These are phyloP conservation scores for Rasamsonia emersonii DNA, from an alignment of 2,329 filamentous ascomycete species.

Conservation along the genomic window DNA sequence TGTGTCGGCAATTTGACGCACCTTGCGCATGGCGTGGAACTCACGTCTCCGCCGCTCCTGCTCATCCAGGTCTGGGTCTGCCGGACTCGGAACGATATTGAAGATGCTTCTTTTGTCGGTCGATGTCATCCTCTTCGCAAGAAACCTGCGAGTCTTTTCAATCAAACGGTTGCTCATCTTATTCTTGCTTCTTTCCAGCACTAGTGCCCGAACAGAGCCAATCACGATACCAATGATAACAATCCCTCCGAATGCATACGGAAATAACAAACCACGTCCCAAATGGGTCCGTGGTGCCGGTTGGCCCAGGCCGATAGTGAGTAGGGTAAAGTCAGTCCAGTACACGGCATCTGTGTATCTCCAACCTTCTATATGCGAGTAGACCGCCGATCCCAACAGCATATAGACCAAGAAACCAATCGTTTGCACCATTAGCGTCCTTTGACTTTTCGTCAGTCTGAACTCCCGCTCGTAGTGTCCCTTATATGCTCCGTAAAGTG, in stretches of 20 bases:
- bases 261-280: conserved; percentile 25
- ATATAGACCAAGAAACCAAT: conserved; percentile 34
- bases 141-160: conserved; percentile 22
- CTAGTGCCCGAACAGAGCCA: conserved; percentile 26
- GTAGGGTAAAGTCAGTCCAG: conserved; percentile 26
- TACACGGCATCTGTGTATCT: conserved; percentile 26
- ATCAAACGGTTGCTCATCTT: conserved; percentile 27
- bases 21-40: conserved; percentile 39
- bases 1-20: conserved; percentile 32
- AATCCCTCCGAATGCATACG: conserved; percentile 27
- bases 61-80: conserved; percentile 9
- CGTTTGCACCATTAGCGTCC: conserved; percentile 43
- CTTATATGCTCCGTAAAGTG: conserved; percentile 46
- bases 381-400: conserved; percentile 30
- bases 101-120: conserved; percentile 10
- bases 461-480: conserved; percentile 50
- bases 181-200: conserved; percentile 30
- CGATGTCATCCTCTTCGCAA: conserved; percentile 20
- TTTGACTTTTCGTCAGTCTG: conserved; percentile 46
- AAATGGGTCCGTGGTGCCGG: conserved; percentile 23
- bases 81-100: conserved; percentile 10
- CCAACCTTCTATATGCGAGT: conserved; percentile 28
- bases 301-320: conserved; percentile 29
- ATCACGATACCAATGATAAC: conserved; percentile 27
- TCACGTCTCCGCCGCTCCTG: conserved; percentile 22